phyloP scores from a whole-genome alignment of 805 yeast genomes.

The Cyberlindnera xishuangbannaensis region DNA sequence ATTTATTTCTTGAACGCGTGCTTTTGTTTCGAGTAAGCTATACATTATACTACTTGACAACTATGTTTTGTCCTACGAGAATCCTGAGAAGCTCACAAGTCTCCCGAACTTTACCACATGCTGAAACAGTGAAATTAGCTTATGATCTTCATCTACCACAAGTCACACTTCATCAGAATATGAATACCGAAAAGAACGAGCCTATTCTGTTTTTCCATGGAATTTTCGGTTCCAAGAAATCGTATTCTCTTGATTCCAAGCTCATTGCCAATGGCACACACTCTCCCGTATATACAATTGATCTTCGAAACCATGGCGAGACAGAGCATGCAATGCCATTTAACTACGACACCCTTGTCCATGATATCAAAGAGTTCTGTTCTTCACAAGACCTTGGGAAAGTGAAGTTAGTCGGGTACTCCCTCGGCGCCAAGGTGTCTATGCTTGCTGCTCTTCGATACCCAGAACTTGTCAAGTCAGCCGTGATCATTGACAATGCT shows the following conservation, averaged over 20 bases:
- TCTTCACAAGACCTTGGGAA: conserved; percentile 25
- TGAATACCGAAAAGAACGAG: conserved; percentile 19
- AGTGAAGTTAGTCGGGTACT: conserved; percentile 38
- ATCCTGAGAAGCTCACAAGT: conserved; percentile 67
- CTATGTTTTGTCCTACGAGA: conserved; percentile 21
- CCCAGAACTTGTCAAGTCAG: conserved; percentile 34
- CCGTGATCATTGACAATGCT: conserved; percentile 45
- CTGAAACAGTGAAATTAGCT: conserved; percentile 39
- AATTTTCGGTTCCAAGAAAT: conserved; percentile 41
- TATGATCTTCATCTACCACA: conserved; percentile 26
- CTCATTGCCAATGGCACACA: conserved; percentile 29
- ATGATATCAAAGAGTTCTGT: conserved; percentile 37
- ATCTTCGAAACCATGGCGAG: conserved; percentile 47
- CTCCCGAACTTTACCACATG: conserved; percentile 62
- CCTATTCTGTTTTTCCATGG: conserved; percentile 45
- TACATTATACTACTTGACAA: too few species aligned
- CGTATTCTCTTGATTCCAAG: conserved; percentile 35
- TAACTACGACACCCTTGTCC: conserved; percentile 35
- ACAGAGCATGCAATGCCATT: conserved; percentile 39
- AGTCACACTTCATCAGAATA: conserved; percentile 17
- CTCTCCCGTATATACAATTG: conserved; percentile 37
- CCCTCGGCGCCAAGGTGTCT: conserved; percentile 49
- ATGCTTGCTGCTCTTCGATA: conserved; percentile 38
- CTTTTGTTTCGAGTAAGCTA: too few species aligned
- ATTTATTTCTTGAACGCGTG: too few species aligned